Percentiles rank a stretch among this genome's conserved stretches.
phyloP scores from a whole-genome alignment of 345 rosid genomes.

The Camelina laxa region DNA sequence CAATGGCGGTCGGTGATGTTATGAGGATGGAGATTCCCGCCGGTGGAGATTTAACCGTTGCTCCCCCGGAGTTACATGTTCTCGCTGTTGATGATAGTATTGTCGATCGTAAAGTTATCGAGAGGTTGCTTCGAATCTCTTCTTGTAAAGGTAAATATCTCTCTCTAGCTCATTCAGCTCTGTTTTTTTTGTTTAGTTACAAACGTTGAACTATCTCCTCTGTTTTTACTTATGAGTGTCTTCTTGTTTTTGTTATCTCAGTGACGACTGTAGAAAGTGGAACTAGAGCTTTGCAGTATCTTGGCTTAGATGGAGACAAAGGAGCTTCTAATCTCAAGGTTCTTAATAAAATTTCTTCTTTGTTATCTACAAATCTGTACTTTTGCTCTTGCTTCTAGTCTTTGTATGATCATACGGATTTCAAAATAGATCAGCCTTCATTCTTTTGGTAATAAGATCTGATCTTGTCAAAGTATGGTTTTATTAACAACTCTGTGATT shows the following conservation, averaged over 20 bases:
- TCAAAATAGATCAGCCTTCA: background rate
- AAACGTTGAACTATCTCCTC: background rate
- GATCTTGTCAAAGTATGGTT: background rate
- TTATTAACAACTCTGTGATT: background rate
- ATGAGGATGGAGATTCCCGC: constrained; percentile 43
- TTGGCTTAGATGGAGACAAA: constrained; percentile 76
- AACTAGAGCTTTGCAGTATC: constrained; percentile 73
- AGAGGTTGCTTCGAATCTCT: constrained; percentile 73
- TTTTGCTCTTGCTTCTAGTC: background rate
- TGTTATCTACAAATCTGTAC: background rate
- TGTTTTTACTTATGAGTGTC: background rate
- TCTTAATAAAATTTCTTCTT: background rate
- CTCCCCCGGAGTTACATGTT: constrained; percentile 79
- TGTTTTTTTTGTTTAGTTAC: background rate
- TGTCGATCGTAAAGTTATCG: constrained; percentile 81
- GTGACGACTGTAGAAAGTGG: constrained; percentile 86
- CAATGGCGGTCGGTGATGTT: constrained; percentile 53
- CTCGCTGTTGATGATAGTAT: constrained; percentile 94
- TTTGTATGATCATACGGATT: background rate
- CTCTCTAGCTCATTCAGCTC: background rate
- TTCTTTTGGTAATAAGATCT: background rate
- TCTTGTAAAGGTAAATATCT: constrained; percentile 74
- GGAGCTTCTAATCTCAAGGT: constrained; percentile 64
- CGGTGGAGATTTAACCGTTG: constrained; percentile 36
- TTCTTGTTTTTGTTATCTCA: constrained; percentile 38